phyloP scores from a whole-genome alignment of 441 rosid genomes.

The Melianthus villosus region DNA sequence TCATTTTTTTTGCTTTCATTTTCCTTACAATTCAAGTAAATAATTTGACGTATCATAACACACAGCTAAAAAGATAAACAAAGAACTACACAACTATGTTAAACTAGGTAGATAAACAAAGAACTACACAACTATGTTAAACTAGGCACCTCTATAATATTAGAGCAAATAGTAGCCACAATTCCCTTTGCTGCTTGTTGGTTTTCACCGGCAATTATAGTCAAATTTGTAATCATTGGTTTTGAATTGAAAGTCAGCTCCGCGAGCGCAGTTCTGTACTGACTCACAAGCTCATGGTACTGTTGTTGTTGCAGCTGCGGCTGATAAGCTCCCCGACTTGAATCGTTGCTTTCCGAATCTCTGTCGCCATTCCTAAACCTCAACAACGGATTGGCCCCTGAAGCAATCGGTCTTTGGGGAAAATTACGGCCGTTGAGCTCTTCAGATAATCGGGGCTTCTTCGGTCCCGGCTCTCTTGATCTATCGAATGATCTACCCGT shows the following conservation, averaged over 20 bases:
- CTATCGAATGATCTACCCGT: slow-evolving; percentile 66
- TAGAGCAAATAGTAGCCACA: slow-evolving; percentile 56
- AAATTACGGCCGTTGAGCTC: slow-evolving; percentile 25
- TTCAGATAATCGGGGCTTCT: slow-evolving; percentile 44
- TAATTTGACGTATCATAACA: too few species aligned
- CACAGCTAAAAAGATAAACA: slow-evolving; percentile 14
- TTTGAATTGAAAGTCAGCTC: slow-evolving; percentile 96
- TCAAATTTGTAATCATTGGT: slow-evolving; percentile 85
- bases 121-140: slow-evolving; percentile 15
- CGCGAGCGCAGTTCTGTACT: slow-evolving; percentile 71
- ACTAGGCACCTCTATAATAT: slow-evolving; percentile 88
- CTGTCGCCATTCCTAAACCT: slow-evolving; percentile 27
- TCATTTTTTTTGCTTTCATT: too few species aligned
- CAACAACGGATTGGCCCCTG: slow-evolving; percentile 21
- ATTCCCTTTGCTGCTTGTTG: slow-evolving; percentile 66
- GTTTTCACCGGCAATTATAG: slow-evolving; percentile 92
- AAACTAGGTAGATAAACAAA: slow-evolving; percentile 16
- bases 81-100: slow-evolving; percentile 11
- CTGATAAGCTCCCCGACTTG: slow-evolving; percentile 39
- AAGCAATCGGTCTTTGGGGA: slow-evolving; percentile 15
- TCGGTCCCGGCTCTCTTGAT: slow-evolving; percentile 57
- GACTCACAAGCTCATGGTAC: slow-evolving; percentile 75
- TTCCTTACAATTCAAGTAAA: too few species aligned
- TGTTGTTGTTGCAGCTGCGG: slow-evolving; percentile 50
- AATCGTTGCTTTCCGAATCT: slow-evolving; percentile 33